A percentile compares a stretch with the other conserved stretches of the same genome.
Conservation (phyloP, 441 rosid species). For the Francoa sonchifolia region DNA sequence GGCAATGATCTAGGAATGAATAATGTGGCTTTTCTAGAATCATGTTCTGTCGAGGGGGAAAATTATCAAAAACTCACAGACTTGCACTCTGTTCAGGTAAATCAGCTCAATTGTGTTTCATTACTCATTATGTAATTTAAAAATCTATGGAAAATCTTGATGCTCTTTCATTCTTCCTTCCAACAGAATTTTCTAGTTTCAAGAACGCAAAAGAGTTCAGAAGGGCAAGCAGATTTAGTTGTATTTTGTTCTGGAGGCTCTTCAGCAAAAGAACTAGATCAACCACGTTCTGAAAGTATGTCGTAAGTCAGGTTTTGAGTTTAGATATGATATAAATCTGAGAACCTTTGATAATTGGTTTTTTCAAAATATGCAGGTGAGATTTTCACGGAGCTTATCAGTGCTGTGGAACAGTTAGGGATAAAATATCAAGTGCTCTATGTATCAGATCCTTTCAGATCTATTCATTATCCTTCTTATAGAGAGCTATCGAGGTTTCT, state of each 20-base stretch:
- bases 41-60: slow-evolving; percentile 53
- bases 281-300: slow-evolving; percentile 48
- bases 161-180: background rate
- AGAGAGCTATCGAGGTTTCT: slow-evolving; percentile 9
- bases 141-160: background rate
- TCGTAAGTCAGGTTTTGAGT: slow-evolving; percentile 4
- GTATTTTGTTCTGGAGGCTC: slow-evolving; percentile 53
- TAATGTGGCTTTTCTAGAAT: slow-evolving; percentile 58
- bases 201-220: slow-evolving; percentile 41
- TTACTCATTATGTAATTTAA: background rate
- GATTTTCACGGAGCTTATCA: slow-evolving; percentile 50
- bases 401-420: slow-evolving; percentile 47
- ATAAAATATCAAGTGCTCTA: slow-evolving; percentile 64
- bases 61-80: slow-evolving; percentile 46
- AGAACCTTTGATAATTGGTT: no score
- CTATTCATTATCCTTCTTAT: slow-evolving; percentile 42
- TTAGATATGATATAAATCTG: no score
- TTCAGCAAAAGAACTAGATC: slow-evolving; percentile 26
- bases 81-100: slow-evolving; percentile 54
- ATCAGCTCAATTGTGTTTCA: slow-evolving; percentile 4
- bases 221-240: slow-evolving; percentile 57
- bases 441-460: slow-evolving; percentile 57
- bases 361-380: slow-evolving; percentile 12
- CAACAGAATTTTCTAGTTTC: slow-evolving; percentile 55
- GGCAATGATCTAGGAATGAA: slow-evolving; percentile 27